Base-by-base conservation (phyloP, 2,329 filamentous ascomycete species). In the Diaporthe destruens region DNA sequence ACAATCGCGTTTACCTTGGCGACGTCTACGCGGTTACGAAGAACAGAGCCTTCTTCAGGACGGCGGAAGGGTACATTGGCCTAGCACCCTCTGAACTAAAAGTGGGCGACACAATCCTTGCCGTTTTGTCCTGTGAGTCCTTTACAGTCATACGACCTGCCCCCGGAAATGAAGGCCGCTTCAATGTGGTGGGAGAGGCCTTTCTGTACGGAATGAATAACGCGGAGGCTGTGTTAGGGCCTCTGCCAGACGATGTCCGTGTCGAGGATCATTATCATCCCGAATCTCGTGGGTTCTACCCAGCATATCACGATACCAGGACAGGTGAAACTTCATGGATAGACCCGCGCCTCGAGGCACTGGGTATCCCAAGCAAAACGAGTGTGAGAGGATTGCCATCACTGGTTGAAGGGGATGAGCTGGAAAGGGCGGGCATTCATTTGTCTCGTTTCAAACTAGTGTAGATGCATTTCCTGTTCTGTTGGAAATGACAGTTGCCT, bases 21-120 rank as follows among this genome's bases (percentile, higher is more conserved):
- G 6, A 18, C 3, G 25, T n/a, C 20, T 54, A 51, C 29, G 1
- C 0, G 2, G 1, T 6, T 12, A 42, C 32, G 14, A 53, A 66
- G 11, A 54, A 42, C 5, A 66, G 47, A 53, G 63, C 63, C n/a
- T 53, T 66, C 4, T 14, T 66, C 12, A 53, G n/a, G 47, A 66
- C 63, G 3, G 32, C 53, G 3, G 32, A 66, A 53, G 61, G 61
- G 2, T 53, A 66, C 25, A 53, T 66, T 18, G 61, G 61, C 6
- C 7, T 66, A 3, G 63, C 63, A 25, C 63, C 47, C 14, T 32
- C 44, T 14, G 20, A 6, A 29, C n/a, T 34, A 4, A 34, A 25
- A 25, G 12, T 42, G 18, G 63, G 63, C 32, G 63, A 66, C 36
- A 53, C 18, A n/a, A 25, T 66, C 47, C 23, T 53, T n/a, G 63